Conservation (phyloP, 495 filamentous ascomycete species). For the Pyronema domesticum region DNA sequence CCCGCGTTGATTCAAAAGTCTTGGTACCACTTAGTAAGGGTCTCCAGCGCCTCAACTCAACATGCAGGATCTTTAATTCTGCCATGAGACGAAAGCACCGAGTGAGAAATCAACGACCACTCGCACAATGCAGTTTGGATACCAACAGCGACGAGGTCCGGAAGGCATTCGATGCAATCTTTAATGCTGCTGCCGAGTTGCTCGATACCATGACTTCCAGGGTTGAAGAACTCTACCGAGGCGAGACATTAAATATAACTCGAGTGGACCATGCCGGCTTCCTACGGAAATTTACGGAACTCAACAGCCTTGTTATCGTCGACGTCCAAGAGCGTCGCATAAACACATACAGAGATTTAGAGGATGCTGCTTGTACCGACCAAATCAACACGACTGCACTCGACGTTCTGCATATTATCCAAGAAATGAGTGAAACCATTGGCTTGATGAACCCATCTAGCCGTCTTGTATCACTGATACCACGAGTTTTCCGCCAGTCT, state of each 20-base stretch:
- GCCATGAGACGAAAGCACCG: constrained; percentile 18
- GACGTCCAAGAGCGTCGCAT: constrained; percentile 9
- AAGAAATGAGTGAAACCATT: constrained; percentile 12
- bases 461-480: constrained; percentile 11
- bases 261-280: constrained; percentile 15
- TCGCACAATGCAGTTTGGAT: not conserved
- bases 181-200: constrained; percentile 5
- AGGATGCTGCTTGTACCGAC: constrained; percentile 19
- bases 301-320: constrained; percentile 3
- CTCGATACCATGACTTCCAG: constrained; percentile 9
- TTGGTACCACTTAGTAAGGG: constrained; percentile 13
- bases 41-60: constrained; percentile 12
- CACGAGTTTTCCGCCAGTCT: constrained; percentile 5
- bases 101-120: not conserved
- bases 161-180: not conserved
- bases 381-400: constrained; percentile 20
- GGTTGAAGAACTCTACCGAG: constrained; percentile 14
- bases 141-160: not conserved
- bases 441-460: constrained; percentile 11
- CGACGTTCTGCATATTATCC: constrained; percentile 15
- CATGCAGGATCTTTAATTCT: constrained; percentile 16
- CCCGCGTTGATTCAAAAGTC: constrained; percentile 11
- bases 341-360: constrained; percentile 8
- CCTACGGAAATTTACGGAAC: constrained; percentile 6
- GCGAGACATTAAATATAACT: constrained; percentile 5